These are phyloP conservation scores for Phylloporus scabripes DNA, from an alignment of 768 basidiomycete genomes.

Conservation along the genomic window DNA sequence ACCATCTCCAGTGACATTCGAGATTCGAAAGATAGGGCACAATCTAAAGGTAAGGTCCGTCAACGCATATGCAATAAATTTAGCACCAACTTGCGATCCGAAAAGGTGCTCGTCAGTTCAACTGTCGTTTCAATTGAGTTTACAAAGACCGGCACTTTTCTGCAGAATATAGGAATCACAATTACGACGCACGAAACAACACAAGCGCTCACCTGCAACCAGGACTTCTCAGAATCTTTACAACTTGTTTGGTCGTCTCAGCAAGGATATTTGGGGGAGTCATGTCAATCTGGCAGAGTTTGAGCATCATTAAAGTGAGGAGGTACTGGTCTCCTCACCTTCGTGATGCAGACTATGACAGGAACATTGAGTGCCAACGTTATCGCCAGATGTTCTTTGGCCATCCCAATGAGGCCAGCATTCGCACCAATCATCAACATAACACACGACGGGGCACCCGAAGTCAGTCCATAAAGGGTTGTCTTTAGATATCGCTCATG, in stretches of 20 bases:
- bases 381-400: conserved; percentile 94
- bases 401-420: conserved; percentile 88
- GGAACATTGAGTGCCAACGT: conserved; percentile 91
- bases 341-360: conserved; percentile 90
- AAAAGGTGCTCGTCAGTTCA: conserved; percentile 70
- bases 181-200: not conserved
- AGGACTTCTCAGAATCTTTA: conserved; percentile 87
- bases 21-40: conserved; percentile 88
- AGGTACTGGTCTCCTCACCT: conserved; percentile 42
- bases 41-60: conserved; percentile 43
- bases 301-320: conserved; percentile 3
- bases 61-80: not conserved
- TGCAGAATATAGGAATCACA: conserved; percentile 24
- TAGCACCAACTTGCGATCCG: conserved; percentile 55
- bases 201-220: conserved; percentile 67
- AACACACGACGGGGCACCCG: conserved; percentile 87
- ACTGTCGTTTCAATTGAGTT: conserved; percentile 77
- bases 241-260: conserved; percentile 90
- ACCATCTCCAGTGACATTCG: conserved; percentile 93
- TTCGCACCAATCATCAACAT: conserved; percentile 95
- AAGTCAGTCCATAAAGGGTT: conserved; percentile 91
- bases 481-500: conserved; percentile 93
- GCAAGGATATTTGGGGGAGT: conserved; percentile 86
- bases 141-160: conserved; percentile 81
- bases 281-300: conserved; percentile 72